A percentile compares a stretch with the other conserved stretches of the same genome.
Evolutionary conservation across 1,284 basidiomycete species (phyloP).

Genomic region (Heterobasidion parviporum): DNA sequence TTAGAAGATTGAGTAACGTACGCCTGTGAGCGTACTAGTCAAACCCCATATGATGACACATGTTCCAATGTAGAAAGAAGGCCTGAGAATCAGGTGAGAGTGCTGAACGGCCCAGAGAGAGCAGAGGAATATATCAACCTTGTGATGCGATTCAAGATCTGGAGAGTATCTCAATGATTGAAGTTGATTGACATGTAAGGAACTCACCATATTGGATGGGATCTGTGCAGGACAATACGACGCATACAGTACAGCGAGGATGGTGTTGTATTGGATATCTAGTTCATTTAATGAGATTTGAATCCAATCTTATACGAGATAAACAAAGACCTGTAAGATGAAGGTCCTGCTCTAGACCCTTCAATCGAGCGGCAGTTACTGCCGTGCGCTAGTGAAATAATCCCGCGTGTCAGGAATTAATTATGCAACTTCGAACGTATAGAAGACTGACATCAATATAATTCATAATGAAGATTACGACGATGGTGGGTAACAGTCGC

Average conservation of each 20-base stretch:
- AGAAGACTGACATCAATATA: slow-evolving; percentile 51
- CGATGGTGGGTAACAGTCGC: slow-evolving; percentile 51
- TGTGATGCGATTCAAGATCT: slow-evolving; percentile 47
- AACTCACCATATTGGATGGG: slow-evolving; percentile 55
- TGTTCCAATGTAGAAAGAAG: slow-evolving; percentile 51
- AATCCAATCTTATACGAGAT: not conserved
- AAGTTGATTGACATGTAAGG: not conserved
- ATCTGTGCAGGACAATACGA: slow-evolving; percentile 57
- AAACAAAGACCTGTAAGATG: slow-evolving; percentile 32
- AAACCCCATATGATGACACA: slow-evolving; percentile 61
- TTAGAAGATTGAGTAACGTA: slow-evolving; percentile 15
- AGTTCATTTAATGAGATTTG: not conserved
- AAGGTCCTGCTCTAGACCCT: slow-evolving; percentile 54
- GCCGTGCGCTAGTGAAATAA: slow-evolving; percentile 41
- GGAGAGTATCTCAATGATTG: not conserved
- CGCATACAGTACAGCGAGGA: slow-evolving; percentile 51
- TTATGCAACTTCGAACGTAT: not conserved
- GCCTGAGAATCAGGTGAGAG: slow-evolving; percentile 26
- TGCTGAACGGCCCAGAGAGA: not conserved
- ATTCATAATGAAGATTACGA: slow-evolving; percentile 60
- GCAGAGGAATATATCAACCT: slow-evolving; percentile 23
- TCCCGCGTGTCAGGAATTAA: not conserved
- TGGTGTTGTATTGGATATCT: slow-evolving; percentile 56
- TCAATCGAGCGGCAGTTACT: slow-evolving; percentile 49
- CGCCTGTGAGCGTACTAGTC: slow-evolving; percentile 53